phyloP scores from a whole-genome alignment of 2,329 filamentous ascomycete species.

The Ophiocordyceps australis region DNA sequence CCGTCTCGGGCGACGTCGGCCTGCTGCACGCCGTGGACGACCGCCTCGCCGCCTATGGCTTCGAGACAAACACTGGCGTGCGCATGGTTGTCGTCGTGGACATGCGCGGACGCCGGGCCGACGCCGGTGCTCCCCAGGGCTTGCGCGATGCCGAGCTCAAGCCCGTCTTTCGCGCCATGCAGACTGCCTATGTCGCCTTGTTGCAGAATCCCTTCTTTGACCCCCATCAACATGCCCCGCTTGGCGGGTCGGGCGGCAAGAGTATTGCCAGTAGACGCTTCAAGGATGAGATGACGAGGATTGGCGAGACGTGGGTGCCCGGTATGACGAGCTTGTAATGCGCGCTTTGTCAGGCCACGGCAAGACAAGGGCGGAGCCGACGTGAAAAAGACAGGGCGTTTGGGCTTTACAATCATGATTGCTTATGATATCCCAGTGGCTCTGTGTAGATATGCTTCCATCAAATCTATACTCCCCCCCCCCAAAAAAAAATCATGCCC shows the following conservation, averaged over 20 bases:
- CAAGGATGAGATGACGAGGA: constrained; percentile 62
- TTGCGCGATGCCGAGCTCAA: constrained; percentile 77
- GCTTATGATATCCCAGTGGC: no score
- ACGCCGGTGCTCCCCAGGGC: constrained; percentile 27
- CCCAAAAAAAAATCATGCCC: no score
- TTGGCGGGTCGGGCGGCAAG: constrained; percentile 32
- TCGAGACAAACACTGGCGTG: constrained; percentile 88
- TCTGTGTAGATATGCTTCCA: no score
- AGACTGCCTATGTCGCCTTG: constrained; percentile 76
- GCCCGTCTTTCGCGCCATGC: constrained; percentile 77
- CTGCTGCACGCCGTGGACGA: constrained; percentile 89
- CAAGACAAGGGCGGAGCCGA: no score
- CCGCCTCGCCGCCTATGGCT: constrained; percentile 82
- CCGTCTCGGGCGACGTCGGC: constrained; percentile 68
- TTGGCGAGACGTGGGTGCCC: constrained; percentile 72
- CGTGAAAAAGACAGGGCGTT: no score
- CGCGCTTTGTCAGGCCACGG: constrained; percentile 2
- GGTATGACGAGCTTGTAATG: constrained; percentile 43
- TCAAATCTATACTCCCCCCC: no score
- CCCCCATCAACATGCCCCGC: constrained; percentile 63
- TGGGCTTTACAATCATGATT: not conserved
- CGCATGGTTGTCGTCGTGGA: constrained; percentile 85
- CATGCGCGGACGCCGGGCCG: constrained; percentile 54
- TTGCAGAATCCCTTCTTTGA: constrained; percentile 91
- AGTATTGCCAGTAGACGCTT: constrained; percentile 74